Conservation (phyloP, 2,329 filamentous ascomycete genomes). For the Arthrobotrys iridis region DNA sequence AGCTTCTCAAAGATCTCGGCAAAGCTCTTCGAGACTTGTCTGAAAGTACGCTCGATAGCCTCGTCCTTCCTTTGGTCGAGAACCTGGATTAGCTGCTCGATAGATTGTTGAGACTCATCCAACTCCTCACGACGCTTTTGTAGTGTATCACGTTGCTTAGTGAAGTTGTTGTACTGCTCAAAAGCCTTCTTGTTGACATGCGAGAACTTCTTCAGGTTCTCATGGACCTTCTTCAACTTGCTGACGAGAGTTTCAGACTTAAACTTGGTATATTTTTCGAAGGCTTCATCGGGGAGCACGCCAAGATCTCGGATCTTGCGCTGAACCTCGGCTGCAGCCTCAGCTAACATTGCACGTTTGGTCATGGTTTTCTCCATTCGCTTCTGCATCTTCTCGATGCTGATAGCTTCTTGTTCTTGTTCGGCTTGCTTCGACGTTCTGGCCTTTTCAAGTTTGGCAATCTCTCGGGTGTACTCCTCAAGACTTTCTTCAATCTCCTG, state of each 20-base stretch:
- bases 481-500: conserved; percentile 78
- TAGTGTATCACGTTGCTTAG: conserved; percentile 85
- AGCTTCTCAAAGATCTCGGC: conserved; percentile 92
- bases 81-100: conserved; percentile 89
- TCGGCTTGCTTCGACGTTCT: conserved; percentile 65
- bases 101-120: conserved; percentile 83
- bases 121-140: conserved; percentile 86
- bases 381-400: conserved; percentile 87
- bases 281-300: conserved; percentile 91
- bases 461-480: conserved; percentile 65
- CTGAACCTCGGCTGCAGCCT: conserved; percentile 80
- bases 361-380: conserved; percentile 91
- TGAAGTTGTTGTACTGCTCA: conserved; percentile 98
- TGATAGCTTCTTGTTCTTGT: conserved; percentile 74
- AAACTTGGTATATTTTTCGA: conserved; percentile 87
- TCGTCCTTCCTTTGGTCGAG: conserved; percentile 97
- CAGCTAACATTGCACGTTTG: conserved; percentile 81
- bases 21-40: conserved; percentile 95
- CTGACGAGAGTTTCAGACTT: conserved; percentile 77
- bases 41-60: conserved; percentile 97
- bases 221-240: conserved; percentile 88
- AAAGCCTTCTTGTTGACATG: conserved; percentile 99
- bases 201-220: conserved; percentile 93
- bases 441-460: conserved; percentile 61
- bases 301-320: conserved; percentile 93